phyloP scores from a whole-genome alignment of 371 early-diverging fungal genomes.

The Dichotomocladium elegans region DNA sequence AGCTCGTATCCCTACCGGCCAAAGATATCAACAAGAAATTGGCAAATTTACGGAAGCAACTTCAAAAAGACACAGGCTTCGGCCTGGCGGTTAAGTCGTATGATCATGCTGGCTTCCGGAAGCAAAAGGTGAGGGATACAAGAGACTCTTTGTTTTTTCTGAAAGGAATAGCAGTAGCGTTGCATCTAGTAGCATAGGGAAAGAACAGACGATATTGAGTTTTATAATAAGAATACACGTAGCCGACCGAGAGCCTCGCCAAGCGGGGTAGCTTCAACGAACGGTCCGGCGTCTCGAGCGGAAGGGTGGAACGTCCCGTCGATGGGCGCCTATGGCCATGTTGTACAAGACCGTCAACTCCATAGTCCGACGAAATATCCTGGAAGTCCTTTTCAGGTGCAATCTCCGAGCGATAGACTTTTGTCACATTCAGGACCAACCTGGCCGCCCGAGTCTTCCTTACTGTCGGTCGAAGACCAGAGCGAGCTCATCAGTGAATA shows the following conservation, averaged over 20 bases:
- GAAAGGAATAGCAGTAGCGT: not conserved
- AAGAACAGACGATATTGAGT: not conserved
- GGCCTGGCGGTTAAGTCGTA: slow-evolving; percentile 9
- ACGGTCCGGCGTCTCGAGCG: not conserved
- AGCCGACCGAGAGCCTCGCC: not conserved
- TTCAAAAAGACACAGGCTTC: slow-evolving; percentile 11
- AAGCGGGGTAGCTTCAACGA: not conserved
- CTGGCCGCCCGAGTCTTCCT: not conserved
- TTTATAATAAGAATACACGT: not conserved
- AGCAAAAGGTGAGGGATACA: slow-evolving; percentile 2
- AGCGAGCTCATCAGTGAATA: slow-evolving; percentile 44
- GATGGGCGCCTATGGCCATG: slow-evolving; percentile 11
- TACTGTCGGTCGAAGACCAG: slow-evolving; percentile 16
- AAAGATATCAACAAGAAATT: slow-evolving; percentile 12
- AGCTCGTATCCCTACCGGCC: slow-evolving; percentile 7
- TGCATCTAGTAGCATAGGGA: no score
- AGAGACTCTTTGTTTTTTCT: not conserved
- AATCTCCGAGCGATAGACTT: not conserved
- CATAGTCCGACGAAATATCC: slow-evolving; percentile 7
- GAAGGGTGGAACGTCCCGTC: slow-evolving; percentile 3
- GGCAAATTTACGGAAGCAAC: slow-evolving; percentile 5
- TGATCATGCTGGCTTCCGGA: slow-evolving; percentile 3
- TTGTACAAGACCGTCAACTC: not conserved
- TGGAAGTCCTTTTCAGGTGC: slow-evolving; percentile 2
- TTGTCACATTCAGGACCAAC: not conserved